A percentile compares a stretch with the other conserved stretches of the same genome.
These are phyloP conservation scores for Alternaria sp. DNA, from an alignment of 2,329 filamentous ascomycete species.

Conservation along the genomic window DNA sequence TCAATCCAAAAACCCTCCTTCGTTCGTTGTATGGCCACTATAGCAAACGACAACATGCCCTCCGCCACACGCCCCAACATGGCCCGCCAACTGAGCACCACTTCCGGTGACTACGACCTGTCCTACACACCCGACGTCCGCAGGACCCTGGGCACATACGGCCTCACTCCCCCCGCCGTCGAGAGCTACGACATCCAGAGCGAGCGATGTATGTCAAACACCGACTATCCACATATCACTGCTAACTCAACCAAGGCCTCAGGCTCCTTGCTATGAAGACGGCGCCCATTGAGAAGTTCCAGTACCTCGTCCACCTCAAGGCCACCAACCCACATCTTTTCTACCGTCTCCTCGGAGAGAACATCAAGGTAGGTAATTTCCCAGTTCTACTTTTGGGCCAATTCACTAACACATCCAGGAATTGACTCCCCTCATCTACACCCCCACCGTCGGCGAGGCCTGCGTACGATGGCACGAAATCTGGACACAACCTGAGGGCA, in stretches of 20 bases:
- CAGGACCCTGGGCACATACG: conserved; percentile 60
- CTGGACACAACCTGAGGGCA: conserved; percentile 90
- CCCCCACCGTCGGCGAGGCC: conserved; percentile 91
- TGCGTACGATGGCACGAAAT: conserved; percentile 96
- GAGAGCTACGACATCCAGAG: conserved; percentile 59
- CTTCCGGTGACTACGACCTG: conserved; percentile 58
- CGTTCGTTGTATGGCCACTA: conserved; percentile 42
- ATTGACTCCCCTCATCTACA: conserved; percentile 85
- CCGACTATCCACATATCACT: conserved; percentile 35
- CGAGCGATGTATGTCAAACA: conserved; percentile 54
- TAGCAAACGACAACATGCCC: conserved; percentile 43
- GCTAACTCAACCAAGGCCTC: conserved; percentile 64
- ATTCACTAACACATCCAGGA: conserved; percentile 56
- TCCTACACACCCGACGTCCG: conserved; percentile 57
- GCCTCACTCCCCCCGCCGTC: conserved; percentile 58
- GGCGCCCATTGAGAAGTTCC: conserved; percentile 80
- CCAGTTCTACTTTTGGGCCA: background rate
- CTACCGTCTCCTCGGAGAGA: conserved; percentile 78
- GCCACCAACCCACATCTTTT: conserved; percentile 80
- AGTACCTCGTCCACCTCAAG: conserved; percentile 79
- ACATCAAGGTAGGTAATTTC: conserved; percentile 65
- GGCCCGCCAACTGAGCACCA: conserved; percentile 49
- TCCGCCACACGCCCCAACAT: conserved; percentile 47
- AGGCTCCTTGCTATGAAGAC: conserved; percentile 74
- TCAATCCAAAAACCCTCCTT: conserved; percentile 22